A percentile compares a stretch with the other conserved stretches of the same genome.
These are phyloP conservation scores for Pulveroboletus sp. DNA, from an alignment of 768 basidiomycete genomes.

Conservation along the genomic window DNA sequence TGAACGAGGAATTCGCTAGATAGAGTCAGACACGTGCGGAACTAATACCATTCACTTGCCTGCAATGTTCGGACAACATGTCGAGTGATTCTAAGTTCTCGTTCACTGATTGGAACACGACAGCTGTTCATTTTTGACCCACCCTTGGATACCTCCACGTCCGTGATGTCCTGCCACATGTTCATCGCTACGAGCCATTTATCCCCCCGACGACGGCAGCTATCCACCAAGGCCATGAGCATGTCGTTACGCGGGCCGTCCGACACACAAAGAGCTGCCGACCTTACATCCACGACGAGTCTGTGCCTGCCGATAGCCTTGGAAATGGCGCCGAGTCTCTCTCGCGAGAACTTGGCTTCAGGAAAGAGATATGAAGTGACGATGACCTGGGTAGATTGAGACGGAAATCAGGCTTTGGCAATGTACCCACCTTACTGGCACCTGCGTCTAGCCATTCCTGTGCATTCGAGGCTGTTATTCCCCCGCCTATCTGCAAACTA, in stretches of 20 bases:
- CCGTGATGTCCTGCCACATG: constrained; percentile 95
- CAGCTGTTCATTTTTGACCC: constrained; percentile 5
- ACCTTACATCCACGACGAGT: constrained; percentile 95
- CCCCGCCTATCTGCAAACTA: constrained; percentile 88
- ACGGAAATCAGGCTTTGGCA: background rate
- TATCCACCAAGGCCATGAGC: constrained; percentile 27
- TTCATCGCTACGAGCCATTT: constrained; percentile 97
- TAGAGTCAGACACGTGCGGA: constrained; percentile 11
- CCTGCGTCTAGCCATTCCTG: constrained; percentile 80
- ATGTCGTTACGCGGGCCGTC: background rate
- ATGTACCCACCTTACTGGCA: constrained; percentile 71
- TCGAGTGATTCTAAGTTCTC: constrained; percentile 65
- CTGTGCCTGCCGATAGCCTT: constrained; percentile 71
- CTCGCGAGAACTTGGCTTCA: constrained; percentile 66
- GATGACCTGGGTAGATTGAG: constrained; percentile 61
- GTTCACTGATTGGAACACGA: background rate
- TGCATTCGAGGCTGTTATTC: constrained; percentile 81
- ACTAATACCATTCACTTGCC: constrained; percentile 37
- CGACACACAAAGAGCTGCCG: constrained; percentile 9
- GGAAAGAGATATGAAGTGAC: constrained; percentile 98
- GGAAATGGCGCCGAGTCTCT: constrained; percentile 61
- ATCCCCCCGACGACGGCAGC: constrained; percentile 73
- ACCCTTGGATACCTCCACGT: constrained; percentile 89
- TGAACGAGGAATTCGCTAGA: constrained; percentile 91
- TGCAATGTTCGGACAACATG: constrained; percentile 75